Base-by-base conservation (phyloP, 495 filamentous ascomycete species). In the Bathelium albidoporum region DNA sequence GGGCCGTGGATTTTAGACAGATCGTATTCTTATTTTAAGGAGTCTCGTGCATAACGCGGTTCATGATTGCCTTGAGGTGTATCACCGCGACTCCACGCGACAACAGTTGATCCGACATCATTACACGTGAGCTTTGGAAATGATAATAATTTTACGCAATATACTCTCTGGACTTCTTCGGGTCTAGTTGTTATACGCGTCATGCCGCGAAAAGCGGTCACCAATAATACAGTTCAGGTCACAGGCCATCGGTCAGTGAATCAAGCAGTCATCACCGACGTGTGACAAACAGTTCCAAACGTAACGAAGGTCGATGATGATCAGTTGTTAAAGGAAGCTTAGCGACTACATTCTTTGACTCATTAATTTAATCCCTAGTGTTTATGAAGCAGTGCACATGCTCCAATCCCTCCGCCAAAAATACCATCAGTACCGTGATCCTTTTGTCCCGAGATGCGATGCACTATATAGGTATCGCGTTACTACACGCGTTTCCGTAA, bases 381-480 rank as follows among this genome's bases (percentile, higher is more conserved):
- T 29, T 31, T 31, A 36, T 26, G 4, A 60, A 31, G 28, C 16
- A 7, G 20, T 55, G 49, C 49, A 55, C 20, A 20, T 55, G 24
- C 31, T n/a, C 39, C 45, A 31, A 34, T 32, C 24, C 4, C 24
- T 28, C 29, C 20, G 59, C 36, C 28, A 49, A 44, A 62, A 52
- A 62, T 39, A 24, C 26, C 60, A 1, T 49, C 12, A 24, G 14
- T 49, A 32, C 36, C 12, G 11, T 12, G 34, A 9, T 52, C 24
- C 14, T 36, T 16, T 60, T 28, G 2, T 26, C 32, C n/a, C 2
- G 3, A n/a, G n/a, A 7, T 16, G 10, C 7, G 18, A 24, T n/a
- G 31, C 3, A 29, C 58, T 29, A 63, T 5, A 63, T 41, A 20
- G 61, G 61, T 36, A 63, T 63, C 18, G 44, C 43, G 34, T 63